Evolutionary conservation across 2,329 filamentous ascomycete genomes (phyloP), one percentile per base, ranked within the genome.

Genomic region (Triangularia setosa): DNA sequence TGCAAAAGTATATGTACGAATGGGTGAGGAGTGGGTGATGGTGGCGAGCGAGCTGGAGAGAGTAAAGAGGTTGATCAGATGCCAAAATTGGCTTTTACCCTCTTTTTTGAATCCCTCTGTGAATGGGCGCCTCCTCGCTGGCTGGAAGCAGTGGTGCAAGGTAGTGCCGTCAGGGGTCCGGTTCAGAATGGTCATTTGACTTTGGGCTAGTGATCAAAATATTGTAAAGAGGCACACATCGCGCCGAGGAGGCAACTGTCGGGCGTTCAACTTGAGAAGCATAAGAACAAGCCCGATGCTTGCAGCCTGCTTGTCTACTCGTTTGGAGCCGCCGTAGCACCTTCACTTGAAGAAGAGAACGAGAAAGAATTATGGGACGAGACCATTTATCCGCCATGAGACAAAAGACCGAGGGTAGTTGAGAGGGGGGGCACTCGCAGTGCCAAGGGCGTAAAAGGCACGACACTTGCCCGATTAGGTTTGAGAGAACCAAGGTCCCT

Each of bases 31-130:
- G 52, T 27, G 24, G 52, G 24, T 25, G 23, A 16, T 6, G 14
- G 44, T 52, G 48, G 52, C 28, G 23, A 63, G 64, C 30, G 57
- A 62, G 35, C 23, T 60, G 61, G 44, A 35, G 28, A 35, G 21
- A 12, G 33, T 28, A 21, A 21, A 27, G 25, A 57, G 56, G 61
- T 58, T 61, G 65, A 66, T 66, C 65, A 66, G 60, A 64, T 66
- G 65, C 62, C 62, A n/a, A 33, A 59, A 67, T 61, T 56, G 18
- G 60, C 56, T 55, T 58, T 48, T 48, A 21, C 6, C 40, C 40
- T 21, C n/a, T 21, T 25, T 57, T 25, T 54, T 18, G 56, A 16
- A 40, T 33, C 40, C 58, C 33, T n/a, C n/a, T 44, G 58, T 52
- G 35, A 48, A 57, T 21, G 44, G 60, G 30, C 27, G 27, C 54